Evolutionary conservation across 2,329 filamentous ascomycete genomes (phyloP), one percentile per base, ranked within the genome.

Genomic region (Cordyceps militaris): DNA sequence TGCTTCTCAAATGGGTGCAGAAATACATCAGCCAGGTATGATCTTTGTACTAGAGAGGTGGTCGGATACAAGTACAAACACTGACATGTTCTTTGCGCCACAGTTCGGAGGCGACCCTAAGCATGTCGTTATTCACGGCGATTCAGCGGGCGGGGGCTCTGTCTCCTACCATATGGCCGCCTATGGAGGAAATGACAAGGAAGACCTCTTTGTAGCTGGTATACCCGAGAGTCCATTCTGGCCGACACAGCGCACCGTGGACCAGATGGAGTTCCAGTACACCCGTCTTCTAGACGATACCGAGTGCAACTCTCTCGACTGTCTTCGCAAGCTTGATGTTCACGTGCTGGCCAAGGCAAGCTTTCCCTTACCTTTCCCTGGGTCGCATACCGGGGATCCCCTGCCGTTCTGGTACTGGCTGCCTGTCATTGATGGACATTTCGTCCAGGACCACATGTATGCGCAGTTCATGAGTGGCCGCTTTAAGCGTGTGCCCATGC

Each of bases 1-100:
- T 80, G 26, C 72, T 80, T 2, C 67, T 89, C 47, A 66, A 79
- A 51, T 88, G 86, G 86, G 77, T 87, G 0, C 76, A 82, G 63
- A 70, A 77, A 36, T 73, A 88, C 59, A 86, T 88, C 43, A 66
- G 69, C 30, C 67, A 76, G 66, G 76, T 76, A 65, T 7, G 60
- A 19, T 8, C 7, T n/a, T 40, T 14, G 36, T 8, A 9, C 38
- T 2, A 7, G n/a, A 10, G n/a, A 21, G 3, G n/a, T 6, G 10
- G 10, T 4, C 8, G n/a, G n/a, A 10, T 19, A n/a, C 19, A 21
- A 21, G 28, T 10, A 19, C 13, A 46, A 3, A 9, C 4, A 21
- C 40, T 43, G 40, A 43, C 7, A 11, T 43, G 4, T 23, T 32
- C 28, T 14, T 30, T 23, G 26, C n/a, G 6, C 24, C 28, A 19